These are phyloP conservation scores for Hericium coralloides DNA, from an alignment of 768 basidiomycete species.

Conservation along the genomic window DNA sequence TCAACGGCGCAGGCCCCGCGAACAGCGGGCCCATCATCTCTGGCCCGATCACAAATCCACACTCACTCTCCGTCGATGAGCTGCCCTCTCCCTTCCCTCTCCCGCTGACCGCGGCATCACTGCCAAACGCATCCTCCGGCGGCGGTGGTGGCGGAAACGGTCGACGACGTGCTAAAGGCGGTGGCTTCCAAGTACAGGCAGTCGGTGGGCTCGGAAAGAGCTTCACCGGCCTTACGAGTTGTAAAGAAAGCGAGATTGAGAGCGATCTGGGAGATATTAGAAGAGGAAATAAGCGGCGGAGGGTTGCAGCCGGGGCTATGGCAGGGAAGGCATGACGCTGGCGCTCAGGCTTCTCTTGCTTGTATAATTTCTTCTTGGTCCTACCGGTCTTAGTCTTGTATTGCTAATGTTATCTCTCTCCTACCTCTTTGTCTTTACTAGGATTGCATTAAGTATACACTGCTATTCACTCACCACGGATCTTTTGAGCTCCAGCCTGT, in stretches of 20 bases:
- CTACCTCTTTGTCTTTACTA: background rate
- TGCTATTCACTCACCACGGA: background rate
- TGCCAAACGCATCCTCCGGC: constrained; percentile 21
- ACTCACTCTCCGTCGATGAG: constrained; percentile 80
- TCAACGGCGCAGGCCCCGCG: constrained; percentile 30
- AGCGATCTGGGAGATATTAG: constrained; percentile 72
- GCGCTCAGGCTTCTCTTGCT: background rate
- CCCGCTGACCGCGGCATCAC: constrained; percentile 51
- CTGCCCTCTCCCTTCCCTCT: constrained; percentile 80
- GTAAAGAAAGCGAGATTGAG: constrained; percentile 67
- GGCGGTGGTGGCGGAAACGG: constrained; percentile 21
- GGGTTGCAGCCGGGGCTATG: constrained; percentile 24
- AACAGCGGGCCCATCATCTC: constrained; percentile 25
- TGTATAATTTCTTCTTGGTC: background rate
- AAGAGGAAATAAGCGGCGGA: constrained; percentile 58
- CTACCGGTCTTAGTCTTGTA: background rate
- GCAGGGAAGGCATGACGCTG: constrained; percentile 13
- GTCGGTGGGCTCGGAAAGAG: constrained; percentile 72
- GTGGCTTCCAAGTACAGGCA: constrained; percentile 45
- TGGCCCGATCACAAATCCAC: constrained; percentile 70
- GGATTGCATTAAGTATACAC: background rate
- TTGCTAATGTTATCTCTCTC: background rate
- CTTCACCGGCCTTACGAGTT: constrained; percentile 40
- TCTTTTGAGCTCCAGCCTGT: no score
- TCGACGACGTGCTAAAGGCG: constrained; percentile 27